These are phyloP conservation scores for Pythium vanterpoolii DNA, from an alignment of 352 stramenopile genomes.

Conservation along the genomic window DNA sequence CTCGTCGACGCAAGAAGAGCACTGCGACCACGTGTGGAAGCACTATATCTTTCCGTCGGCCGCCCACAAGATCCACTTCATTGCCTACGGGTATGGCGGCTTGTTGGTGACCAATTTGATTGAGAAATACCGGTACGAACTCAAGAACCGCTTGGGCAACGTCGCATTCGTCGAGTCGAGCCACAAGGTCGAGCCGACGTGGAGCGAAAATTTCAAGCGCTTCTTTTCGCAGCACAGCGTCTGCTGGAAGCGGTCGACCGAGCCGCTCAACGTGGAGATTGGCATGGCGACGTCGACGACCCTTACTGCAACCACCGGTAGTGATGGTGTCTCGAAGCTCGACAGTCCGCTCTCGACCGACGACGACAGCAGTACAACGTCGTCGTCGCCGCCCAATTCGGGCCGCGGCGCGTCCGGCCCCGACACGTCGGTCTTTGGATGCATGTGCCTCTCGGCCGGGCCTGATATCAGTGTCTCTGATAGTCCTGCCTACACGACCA, in stretches of 20 bases:
- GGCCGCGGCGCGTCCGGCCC: slow-evolving; percentile 3
- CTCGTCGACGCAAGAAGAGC: slow-evolving; percentile 83
- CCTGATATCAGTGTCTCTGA: slow-evolving; percentile 42
- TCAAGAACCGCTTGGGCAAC: slow-evolving; percentile 78
- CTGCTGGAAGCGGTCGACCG: slow-evolving; percentile 67
- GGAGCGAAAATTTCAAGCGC: slow-evolving; percentile 68
- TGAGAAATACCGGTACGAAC: slow-evolving; percentile 71
- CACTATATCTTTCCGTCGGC: slow-evolving; percentile 82
- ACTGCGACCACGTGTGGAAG: slow-evolving; percentile 86
- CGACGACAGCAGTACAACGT: slow-evolving; percentile 9
- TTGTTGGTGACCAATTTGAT: slow-evolving; percentile 77
- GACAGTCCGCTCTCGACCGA: slow-evolving; percentile 1
- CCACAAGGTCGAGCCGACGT: slow-evolving; percentile 71
- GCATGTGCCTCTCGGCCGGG: slow-evolving; percentile 75
- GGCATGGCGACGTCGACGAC: slow-evolving; percentile 24
- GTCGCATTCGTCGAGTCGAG: slow-evolving; percentile 88
- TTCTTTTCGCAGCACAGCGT: slow-evolving; percentile 83
- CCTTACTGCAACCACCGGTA: not conserved
- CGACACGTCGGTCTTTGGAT: slow-evolving; percentile 48
- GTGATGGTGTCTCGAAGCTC: too few species aligned
- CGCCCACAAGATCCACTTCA: slow-evolving; percentile 86
- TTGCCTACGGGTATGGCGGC: slow-evolving; percentile 85
- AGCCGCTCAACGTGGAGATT: slow-evolving; percentile 54
- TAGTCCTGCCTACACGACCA: slow-evolving; percentile 70
- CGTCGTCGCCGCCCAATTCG: slow-evolving; percentile 20